Base-by-base conservation (phyloP, 1,139 yeast species). In the Tardiomyces digboiensis region DNA sequence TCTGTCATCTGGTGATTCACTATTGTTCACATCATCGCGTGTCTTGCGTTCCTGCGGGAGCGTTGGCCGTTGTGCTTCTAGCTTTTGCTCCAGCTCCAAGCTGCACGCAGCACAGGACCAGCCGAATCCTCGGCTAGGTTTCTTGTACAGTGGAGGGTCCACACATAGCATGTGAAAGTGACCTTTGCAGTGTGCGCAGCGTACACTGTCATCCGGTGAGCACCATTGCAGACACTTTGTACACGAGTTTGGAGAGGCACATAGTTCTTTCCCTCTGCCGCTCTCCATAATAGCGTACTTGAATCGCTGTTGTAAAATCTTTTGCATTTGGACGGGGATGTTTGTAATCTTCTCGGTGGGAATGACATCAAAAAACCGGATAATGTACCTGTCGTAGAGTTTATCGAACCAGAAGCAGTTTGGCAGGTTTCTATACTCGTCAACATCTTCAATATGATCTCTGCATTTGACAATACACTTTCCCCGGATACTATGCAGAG, bases 61-160 rank as follows among this genome's bases (percentile, higher is more conserved):
- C 5, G 37, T n/a, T n/a, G 19, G 19, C 19, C 19, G 37, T 13
- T 33, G 19, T 20, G 37, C 37, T 20, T 14, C 19, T 8, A 33
- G 37, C 37, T 33, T 33, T 20, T 29, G 38, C 23, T 68, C 71
- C 38, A 67, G 60, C 47, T 69, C 76, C 40, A 66, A 62, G 18
- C 84, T 73, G 64, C 97, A 88, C 2, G 69, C 61, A 20, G 87
- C 91, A 69, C 97, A 89, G n/a, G 88, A 75, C 97, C 97, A 89
- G 6, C 88, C 85, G 59, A 87, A 84, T 1, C 96, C 96, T 46
- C 95, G 67, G 41, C 87, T 80, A 0, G 96, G 97, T 55, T 85
- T 85, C 52, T 77, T 76, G 44, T 75, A 60, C 39, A 87, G 63
- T 0, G 97, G 97, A 1, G 97, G 96, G 49, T 83, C 88, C 41